These are phyloP conservation scores for Fusarium clavum DNA, from an alignment of 2,329 filamentous ascomycete species.

Conservation along the genomic window DNA sequence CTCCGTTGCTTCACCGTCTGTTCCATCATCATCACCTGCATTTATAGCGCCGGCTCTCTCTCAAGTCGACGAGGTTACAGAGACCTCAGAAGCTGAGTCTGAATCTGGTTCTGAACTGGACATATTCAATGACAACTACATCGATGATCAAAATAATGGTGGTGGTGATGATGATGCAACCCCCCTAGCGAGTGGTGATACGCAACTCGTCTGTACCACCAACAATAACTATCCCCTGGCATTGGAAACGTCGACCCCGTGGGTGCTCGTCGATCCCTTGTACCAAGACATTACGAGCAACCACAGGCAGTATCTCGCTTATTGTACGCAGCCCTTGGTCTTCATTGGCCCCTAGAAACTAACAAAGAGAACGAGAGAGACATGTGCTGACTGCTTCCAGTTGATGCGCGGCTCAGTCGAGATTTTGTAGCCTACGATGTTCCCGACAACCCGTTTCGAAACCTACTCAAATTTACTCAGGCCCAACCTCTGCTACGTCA, in stretches of 20 bases:
- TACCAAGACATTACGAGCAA: conserved; percentile 66
- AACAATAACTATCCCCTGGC: conserved; percentile 34
- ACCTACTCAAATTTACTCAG: conserved; percentile 56
- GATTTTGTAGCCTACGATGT: conserved; percentile 63
- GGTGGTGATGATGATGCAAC: conserved; percentile 31
- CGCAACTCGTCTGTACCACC: conserved; percentile 47
- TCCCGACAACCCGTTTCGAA: conserved; percentile 61
- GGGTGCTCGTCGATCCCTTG: conserved; percentile 57
- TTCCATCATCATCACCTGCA: conserved; percentile 30
- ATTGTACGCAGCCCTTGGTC: conserved; percentile 50
- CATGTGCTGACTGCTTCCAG: conserved; percentile 48
- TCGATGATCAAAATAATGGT: background rate
- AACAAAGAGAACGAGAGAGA: conserved; percentile 19
- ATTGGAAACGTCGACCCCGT: conserved; percentile 48
- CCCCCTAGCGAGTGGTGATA: conserved; percentile 33
- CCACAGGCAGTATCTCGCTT: conserved; percentile 56
- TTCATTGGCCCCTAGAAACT: conserved; percentile 7
- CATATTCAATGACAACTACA: conserved; percentile 16
- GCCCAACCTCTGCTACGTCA: conserved; percentile 58
- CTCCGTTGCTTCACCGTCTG: conserved; percentile 30
- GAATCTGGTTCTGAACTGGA: conserved; percentile 21
- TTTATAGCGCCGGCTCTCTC: conserved; percentile 28
- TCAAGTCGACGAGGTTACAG: conserved; percentile 31
- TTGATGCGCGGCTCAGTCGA: conserved; percentile 62
- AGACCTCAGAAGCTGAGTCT: conserved; percentile 31